phyloP scores from a whole-genome alignment of 2,329 filamentous ascomycete genomes.

The Dactylellina drechsleri region DNA sequence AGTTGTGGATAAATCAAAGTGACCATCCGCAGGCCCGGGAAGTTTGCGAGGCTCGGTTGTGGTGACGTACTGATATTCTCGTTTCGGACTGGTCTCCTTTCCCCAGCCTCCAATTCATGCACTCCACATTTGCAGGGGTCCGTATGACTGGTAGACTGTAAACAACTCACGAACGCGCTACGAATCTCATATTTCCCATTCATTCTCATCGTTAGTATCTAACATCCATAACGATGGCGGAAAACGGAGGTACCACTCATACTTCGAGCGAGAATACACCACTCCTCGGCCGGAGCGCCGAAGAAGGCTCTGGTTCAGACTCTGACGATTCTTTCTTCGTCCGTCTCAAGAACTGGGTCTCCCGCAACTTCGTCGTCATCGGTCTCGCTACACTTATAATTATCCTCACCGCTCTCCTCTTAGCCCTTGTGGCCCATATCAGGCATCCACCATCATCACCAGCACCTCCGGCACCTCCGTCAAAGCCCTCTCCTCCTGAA shows the following conservation, averaged over 20 bases:
- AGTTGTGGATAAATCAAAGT: too few relatives aligned
- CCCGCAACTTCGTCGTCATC: slow-evolving; percentile 57
- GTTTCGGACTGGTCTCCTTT: slow-evolving; percentile 1
- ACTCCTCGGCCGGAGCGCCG: slow-evolving; percentile 14
- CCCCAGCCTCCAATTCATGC: background rate
- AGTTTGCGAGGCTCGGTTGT: too few relatives aligned
- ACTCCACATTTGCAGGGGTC: too few relatives aligned
- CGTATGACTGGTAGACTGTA: too few relatives aligned
- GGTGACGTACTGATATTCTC: background rate
- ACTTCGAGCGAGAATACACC: slow-evolving; percentile 21
- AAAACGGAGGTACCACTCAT: slow-evolving; percentile 6
- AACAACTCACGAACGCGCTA: too few relatives aligned
- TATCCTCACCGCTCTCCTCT: slow-evolving; percentile 58
- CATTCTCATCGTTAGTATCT: too few relatives aligned
- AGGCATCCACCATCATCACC: slow-evolving; percentile 18
- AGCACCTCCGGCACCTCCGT: slow-evolving; percentile 11
- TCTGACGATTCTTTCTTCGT: slow-evolving; percentile 1
- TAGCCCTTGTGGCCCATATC: slow-evolving; percentile 54
- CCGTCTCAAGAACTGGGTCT: slow-evolving; percentile 38
- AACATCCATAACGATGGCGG: slow-evolving; percentile 10
- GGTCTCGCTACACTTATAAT: slow-evolving; percentile 56
- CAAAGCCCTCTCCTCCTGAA: slow-evolving; percentile 26
- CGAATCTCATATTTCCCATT: too few relatives aligned
- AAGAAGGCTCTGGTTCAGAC: slow-evolving; percentile 1
- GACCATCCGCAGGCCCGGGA: too few relatives aligned